Conservation (phyloP, 2,329 filamentous ascomycete species). For the Claviceps cyperi region DNA sequence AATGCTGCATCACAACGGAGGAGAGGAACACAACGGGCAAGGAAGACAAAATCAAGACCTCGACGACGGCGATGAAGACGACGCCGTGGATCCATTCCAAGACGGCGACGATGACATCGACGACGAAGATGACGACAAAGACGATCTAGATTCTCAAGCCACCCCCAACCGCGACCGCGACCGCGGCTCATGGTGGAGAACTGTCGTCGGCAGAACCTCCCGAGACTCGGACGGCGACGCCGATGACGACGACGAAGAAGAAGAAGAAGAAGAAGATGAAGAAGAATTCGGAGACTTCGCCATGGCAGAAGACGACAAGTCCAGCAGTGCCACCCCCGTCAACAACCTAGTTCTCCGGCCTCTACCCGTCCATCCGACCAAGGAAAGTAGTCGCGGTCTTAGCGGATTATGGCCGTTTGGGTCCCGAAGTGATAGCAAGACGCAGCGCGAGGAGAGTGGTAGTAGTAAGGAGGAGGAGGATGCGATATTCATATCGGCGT, state of each 20-base stretch:
- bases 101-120: slow-evolving; percentile 37
- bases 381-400: slow-evolving; percentile 26
- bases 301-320: slow-evolving; percentile 39
- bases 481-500: not conserved
- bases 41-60: not conserved
- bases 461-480: slow-evolving; percentile 11
- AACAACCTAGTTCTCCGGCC: slow-evolving; percentile 39
- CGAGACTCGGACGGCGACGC: slow-evolving; percentile 26
- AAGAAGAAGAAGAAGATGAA: slow-evolving; percentile 51
- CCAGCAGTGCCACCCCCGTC: slow-evolving; percentile 14
- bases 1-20: slow-evolving; percentile 22
- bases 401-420: slow-evolving; percentile 46
- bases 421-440: slow-evolving; percentile 19
- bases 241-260: slow-evolving; percentile 40
- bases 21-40: slow-evolving; percentile 15
- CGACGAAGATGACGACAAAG: slow-evolving; percentile 33
- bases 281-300: slow-evolving; percentile 58
- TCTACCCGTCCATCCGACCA: slow-evolving; percentile 36
- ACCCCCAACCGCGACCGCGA: slow-evolving; percentile 12
- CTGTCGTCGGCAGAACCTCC: slow-evolving; percentile 17
- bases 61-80: slow-evolving; percentile 19
- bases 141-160: slow-evolving; percentile 37
- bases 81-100: slow-evolving; percentile 30
- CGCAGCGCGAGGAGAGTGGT: slow-evolving; percentile 14
- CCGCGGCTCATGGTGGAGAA: slow-evolving; percentile 36